These are phyloP conservation scores for Chaetomium globosum DNA, from an alignment of 2,329 filamentous ascomycete species.

Conservation along the genomic window DNA sequence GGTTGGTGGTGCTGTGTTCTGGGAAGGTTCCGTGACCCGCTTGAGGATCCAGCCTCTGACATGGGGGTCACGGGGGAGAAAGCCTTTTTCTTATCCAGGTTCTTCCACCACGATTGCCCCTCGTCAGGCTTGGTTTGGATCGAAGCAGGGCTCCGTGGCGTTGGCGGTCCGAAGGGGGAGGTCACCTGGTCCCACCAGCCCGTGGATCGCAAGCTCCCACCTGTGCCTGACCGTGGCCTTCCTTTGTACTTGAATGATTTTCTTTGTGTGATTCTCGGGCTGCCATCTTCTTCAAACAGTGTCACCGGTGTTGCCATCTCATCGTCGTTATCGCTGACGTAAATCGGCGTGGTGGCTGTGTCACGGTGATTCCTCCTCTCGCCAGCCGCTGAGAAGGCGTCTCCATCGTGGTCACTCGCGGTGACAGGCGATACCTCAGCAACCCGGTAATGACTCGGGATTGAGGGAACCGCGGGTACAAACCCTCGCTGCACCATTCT, in stretches of 20 bases:
- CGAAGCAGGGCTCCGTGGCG: conserved; percentile 48
- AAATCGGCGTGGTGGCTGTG: conserved; percentile 27
- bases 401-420: conserved; percentile 51
- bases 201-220: conserved; percentile 60
- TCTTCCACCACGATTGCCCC: conserved; percentile 47
- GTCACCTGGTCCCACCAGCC: conserved; percentile 81
- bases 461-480: conserved; percentile 63
- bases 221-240: conserved; percentile 46
- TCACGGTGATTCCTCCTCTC: conserved; percentile 24
- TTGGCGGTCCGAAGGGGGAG: conserved; percentile 63
- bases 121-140: conserved; percentile 38
- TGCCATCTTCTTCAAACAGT: conserved; percentile 70
- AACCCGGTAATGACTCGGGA: conserved; percentile 47
- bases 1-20: conserved; percentile 21
- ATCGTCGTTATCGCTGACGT: conserved; percentile 52
- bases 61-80: conserved; percentile 12
- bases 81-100: conserved; percentile 28
- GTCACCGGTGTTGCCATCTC: conserved; percentile 62
- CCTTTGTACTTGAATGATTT: conserved; percentile 47
- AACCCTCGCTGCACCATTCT: conserved; percentile 35
- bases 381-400: conserved; percentile 36
- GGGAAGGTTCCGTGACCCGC: background rate
- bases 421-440: conserved; percentile 22
- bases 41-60: conserved; percentile 16
- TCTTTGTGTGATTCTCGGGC: conserved; percentile 45